These are phyloP conservation scores for Tephrocybe sp. DNA, from an alignment of 768 basidiomycete species.

Conservation along the genomic window DNA sequence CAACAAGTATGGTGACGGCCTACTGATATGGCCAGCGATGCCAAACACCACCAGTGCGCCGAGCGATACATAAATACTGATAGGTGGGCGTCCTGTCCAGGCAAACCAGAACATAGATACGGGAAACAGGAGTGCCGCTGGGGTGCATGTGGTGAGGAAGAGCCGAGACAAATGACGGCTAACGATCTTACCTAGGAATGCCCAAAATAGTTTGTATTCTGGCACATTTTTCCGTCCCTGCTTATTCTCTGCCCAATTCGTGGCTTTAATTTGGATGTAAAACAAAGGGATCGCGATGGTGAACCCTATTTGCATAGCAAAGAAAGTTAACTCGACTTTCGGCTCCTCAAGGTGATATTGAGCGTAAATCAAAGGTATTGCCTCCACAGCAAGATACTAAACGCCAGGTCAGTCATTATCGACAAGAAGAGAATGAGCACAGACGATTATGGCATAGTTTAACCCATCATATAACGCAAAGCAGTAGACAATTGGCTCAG, in stretches of 20 bases:
- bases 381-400: constrained; percentile 22
- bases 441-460: constrained; percentile 21
- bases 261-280: constrained; percentile 18
- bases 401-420: background rate
- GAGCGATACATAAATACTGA: constrained; percentile 20
- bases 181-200: constrained; percentile 13
- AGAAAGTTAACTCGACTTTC: constrained; percentile 15
- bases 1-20: background rate
- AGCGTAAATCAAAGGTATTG: constrained; percentile 19
- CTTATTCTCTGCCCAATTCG: constrained; percentile 17
- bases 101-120: constrained; percentile 24
- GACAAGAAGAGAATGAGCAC: background rate
- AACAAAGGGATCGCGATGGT: constrained; percentile 20
- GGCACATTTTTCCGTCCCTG: constrained; percentile 18
- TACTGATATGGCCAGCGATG: constrained; percentile 21
- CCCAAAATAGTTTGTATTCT: constrained; percentile 22
- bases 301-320: constrained; percentile 16
- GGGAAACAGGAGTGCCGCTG: constrained; percentile 20
- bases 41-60: constrained; percentile 18
- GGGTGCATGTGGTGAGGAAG: too few relatives aligned
- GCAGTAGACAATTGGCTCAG: constrained; percentile 23
- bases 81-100: constrained; percentile 18
- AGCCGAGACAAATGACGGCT: too few relatives aligned
- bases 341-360: constrained; percentile 17
- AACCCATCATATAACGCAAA: constrained; percentile 22